Evolutionary conservation across 73 alveolate genomes (phyloP).

Genomic region (Durusdinium trenchii): DNA sequence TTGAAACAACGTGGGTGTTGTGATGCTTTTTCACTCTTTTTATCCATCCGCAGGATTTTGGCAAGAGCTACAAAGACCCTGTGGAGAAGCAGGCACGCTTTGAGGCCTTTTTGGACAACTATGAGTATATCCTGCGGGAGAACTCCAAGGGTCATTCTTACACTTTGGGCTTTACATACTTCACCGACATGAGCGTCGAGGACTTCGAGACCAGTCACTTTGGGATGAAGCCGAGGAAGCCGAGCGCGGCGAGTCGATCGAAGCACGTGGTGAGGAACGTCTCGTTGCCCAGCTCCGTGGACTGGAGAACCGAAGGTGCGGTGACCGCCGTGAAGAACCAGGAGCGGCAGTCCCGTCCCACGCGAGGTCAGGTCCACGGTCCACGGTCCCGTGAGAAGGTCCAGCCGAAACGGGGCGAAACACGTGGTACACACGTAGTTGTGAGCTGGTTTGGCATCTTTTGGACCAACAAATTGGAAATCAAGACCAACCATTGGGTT

Average conservation of each 20-base stretch:
- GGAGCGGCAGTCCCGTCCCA: too few relatives aligned
- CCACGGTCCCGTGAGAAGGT: too few relatives aligned
- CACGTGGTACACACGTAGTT: too few relatives aligned
- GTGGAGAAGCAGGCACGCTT: constrained; percentile 6
- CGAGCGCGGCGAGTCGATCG: not conserved
- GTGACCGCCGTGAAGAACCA: constrained; percentile 97
- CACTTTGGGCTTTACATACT: constrained; percentile 96
- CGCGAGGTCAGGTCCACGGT: too few relatives aligned
- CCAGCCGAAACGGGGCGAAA: too few relatives aligned
- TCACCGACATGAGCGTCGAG: constrained; percentile 96
- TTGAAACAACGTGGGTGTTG: not conserved
- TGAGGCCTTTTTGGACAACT: constrained; percentile 29
- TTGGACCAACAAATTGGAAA: too few relatives aligned
- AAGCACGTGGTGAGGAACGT: not conserved
- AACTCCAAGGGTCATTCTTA: constrained; percentile 14
- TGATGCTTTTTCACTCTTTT: not conserved
- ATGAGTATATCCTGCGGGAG: not conserved
- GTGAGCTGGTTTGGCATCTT: too few relatives aligned
- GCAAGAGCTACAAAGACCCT: constrained; percentile 40
- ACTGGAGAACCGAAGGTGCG: constrained; percentile 96
- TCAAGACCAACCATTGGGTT: too few relatives aligned
- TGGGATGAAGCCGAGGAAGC: constrained; percentile 47
- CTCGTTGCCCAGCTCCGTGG: constrained; percentile 62
- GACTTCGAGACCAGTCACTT: constrained; percentile 95
- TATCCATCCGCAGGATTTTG: constrained; percentile 25